Conservation (phyloP, 2,329 filamentous ascomycete genomes). For the Aspergillus tubingensis region DNA sequence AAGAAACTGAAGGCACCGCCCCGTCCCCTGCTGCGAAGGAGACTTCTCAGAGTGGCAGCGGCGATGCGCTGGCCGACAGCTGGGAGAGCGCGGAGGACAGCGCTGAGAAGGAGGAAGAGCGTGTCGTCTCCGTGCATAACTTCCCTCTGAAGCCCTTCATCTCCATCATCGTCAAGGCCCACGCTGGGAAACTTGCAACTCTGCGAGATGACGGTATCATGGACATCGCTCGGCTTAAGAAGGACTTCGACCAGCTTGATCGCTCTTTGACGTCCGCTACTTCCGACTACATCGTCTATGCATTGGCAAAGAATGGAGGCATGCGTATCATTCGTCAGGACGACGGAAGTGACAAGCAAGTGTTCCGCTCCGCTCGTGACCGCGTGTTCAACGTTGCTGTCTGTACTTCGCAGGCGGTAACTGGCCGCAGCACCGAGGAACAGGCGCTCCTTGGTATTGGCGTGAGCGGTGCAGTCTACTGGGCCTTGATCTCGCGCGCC, state of each 20-base stretch:
- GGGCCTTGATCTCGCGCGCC: conserved; percentile 76
- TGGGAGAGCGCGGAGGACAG: conserved; percentile 82
- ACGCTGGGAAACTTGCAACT: conserved; percentile 52
- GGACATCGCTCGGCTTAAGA: conserved; percentile 92
- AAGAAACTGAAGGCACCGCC: conserved; percentile 47
- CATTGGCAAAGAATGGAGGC: conserved; percentile 88
- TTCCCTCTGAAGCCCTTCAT: conserved; percentile 98
- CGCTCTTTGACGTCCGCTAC: conserved; percentile 89
- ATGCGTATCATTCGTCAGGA: conserved; percentile 93
- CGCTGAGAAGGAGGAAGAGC: conserved; percentile 66
- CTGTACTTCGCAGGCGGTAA: conserved; percentile 62
- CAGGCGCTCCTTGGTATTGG: conserved; percentile 91
- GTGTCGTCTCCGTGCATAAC: conserved; percentile 80
- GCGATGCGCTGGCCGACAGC: conserved; percentile 70
- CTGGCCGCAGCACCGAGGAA: conserved; percentile 57
- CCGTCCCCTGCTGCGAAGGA: conserved; percentile 52
- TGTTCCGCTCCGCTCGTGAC: conserved; percentile 89
- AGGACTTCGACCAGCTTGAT: conserved; percentile 96
- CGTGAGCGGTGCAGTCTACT: conserved; percentile 95
- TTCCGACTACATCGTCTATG: conserved; percentile 89
- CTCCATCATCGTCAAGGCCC: conserved; percentile 69
- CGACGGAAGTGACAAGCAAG: conserved; percentile 84
- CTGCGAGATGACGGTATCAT: conserved; percentile 80
- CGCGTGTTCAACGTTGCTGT: conserved; percentile 93
- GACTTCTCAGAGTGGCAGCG: conserved; percentile 56